Percentiles rank a stretch among this genome's conserved stretches.
These are phyloP conservation scores for Aspergillus brasiliensis DNA, from an alignment of 2,329 filamentous ascomycete genomes.

Conservation along the genomic window DNA sequence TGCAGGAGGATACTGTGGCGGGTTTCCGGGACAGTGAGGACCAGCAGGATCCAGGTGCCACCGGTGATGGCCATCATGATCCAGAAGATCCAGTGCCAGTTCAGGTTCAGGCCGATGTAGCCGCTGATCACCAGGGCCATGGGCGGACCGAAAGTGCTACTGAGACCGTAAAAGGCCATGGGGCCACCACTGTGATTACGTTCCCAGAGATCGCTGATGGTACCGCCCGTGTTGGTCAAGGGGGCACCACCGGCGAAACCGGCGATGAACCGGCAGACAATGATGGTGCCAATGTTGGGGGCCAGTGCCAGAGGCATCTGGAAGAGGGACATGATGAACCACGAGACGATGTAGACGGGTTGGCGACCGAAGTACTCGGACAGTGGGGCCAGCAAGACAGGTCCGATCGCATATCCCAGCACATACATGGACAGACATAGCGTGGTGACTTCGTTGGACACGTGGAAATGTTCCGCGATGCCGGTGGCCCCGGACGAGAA, in stretches of 20 bases:
- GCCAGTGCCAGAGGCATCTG: slow-evolving; percentile 31
- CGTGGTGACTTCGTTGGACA: slow-evolving; percentile 33
- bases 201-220: slow-evolving; percentile 36
- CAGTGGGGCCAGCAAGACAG: slow-evolving; percentile 33
- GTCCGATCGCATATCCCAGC: slow-evolving; percentile 32
- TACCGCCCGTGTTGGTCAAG: slow-evolving; percentile 36
- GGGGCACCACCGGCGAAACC: slow-evolving; percentile 36
- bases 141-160: slow-evolving; percentile 39
- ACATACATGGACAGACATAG: slow-evolving; percentile 37
- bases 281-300: slow-evolving; percentile 32
- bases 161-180: slow-evolving; percentile 40
- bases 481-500: slow-evolving; percentile 31
- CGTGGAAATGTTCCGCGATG: slow-evolving; percentile 30
- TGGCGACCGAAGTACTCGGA: slow-evolving; percentile 42
- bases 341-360: slow-evolving; percentile 36
- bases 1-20: slow-evolving; percentile 59
- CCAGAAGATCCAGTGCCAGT: slow-evolving; percentile 60
- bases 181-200: slow-evolving; percentile 33
- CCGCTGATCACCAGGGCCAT: slow-evolving; percentile 38
- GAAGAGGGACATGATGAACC: slow-evolving; percentile 35
- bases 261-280: slow-evolving; percentile 33
- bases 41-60: slow-evolving; percentile 51
- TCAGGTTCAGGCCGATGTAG: slow-evolving; percentile 30
- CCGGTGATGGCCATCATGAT: slow-evolving; percentile 59
- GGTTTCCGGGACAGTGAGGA: slow-evolving; percentile 56